A percentile compares a stretch with the other conserved stretches of the same genome.
phyloP scores from a whole-genome alignment of 345 rosid species.

The Populus pruinosa region DNA sequence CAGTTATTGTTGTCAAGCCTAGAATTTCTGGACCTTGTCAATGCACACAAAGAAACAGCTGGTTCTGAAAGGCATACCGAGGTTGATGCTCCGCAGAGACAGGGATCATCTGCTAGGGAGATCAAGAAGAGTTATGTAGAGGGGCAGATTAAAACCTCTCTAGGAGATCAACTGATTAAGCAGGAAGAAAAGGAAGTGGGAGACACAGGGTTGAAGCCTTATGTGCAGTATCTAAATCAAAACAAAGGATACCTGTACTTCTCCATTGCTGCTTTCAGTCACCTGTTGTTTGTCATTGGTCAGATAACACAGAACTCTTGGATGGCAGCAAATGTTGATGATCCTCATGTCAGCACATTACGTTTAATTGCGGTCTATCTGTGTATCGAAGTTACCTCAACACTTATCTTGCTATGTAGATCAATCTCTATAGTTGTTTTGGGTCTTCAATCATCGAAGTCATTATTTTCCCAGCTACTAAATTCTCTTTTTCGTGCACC shows the following conservation, averaged over 20 bases:
- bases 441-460: constrained; percentile 58
- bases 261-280: constrained; percentile 41
- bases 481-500: constrained; percentile 75
- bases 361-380: constrained; percentile 58
- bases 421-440: constrained; percentile 48
- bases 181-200: constrained; percentile 82
- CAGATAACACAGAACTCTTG: constrained; percentile 69
- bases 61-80: constrained; percentile 62
- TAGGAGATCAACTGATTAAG: constrained; percentile 74
- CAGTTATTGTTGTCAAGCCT: constrained; percentile 53
- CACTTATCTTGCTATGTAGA: constrained; percentile 49
- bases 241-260: constrained; percentile 73
- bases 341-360: constrained; percentile 50
- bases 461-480: constrained; percentile 62
- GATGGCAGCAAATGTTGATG: constrained; percentile 77
- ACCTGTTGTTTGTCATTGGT: constrained; percentile 46
- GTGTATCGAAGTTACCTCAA: constrained; percentile 46
- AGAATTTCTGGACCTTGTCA: constrained; percentile 82
- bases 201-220: constrained; percentile 73
- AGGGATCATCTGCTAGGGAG: constrained; percentile 38
- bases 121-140: constrained; percentile 48
- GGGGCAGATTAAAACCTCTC: constrained; percentile 37
- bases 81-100: constrained; percentile 35
- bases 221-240: constrained; percentile 62
- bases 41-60: constrained; percentile 93